phyloP scores from a whole-genome alignment of 441 rosid species.

The Bocquillonia castaneifolia region DNA sequence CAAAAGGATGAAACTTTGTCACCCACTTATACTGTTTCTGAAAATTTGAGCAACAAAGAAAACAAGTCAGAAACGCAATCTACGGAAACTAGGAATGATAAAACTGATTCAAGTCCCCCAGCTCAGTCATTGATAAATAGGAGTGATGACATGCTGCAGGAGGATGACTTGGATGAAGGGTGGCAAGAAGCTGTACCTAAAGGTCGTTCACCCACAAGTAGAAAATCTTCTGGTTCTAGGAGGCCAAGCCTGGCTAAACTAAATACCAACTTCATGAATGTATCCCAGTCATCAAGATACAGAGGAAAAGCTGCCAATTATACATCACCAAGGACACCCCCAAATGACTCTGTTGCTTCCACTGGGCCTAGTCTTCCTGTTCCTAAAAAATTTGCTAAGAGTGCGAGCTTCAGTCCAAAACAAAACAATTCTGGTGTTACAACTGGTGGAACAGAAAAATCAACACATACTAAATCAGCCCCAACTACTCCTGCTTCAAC shows the following conservation, averaged over 20 bases:
- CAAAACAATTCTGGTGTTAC: constrained; percentile 33
- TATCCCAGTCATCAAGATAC: constrained; percentile 62
- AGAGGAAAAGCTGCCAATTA: constrained; percentile 61
- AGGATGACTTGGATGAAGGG: constrained; percentile 47
- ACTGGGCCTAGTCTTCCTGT: constrained; percentile 45
- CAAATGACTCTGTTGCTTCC: constrained; percentile 48
- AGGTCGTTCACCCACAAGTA: constrained; percentile 64
- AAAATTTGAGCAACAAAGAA: constrained; percentile 31
- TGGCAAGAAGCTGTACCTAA: constrained; percentile 72
- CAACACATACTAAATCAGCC: constrained; percentile 45
- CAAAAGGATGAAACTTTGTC: constrained; percentile 55
- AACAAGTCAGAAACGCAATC: constrained; percentile 51
- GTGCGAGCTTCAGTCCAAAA: constrained; percentile 76
- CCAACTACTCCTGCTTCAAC: constrained; percentile 46
- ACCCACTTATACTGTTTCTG: constrained; percentile 36
- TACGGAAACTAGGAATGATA: constrained; percentile 45
- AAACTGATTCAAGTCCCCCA: constrained; percentile 42
- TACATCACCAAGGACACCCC: constrained; percentile 52
- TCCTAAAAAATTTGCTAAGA: constrained; percentile 56
- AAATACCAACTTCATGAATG: constrained; percentile 79
- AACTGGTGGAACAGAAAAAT: constrained; percentile 45
- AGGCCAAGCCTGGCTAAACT: constrained; percentile 87
- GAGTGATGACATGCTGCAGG: constrained; percentile 21
- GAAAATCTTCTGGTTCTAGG: constrained; percentile 61
- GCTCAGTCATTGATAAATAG: constrained; percentile 32